Evolutionary conservation across 78 protist genomes (phyloP).

Genomic region (Creolimax fragrantissima): DNA sequence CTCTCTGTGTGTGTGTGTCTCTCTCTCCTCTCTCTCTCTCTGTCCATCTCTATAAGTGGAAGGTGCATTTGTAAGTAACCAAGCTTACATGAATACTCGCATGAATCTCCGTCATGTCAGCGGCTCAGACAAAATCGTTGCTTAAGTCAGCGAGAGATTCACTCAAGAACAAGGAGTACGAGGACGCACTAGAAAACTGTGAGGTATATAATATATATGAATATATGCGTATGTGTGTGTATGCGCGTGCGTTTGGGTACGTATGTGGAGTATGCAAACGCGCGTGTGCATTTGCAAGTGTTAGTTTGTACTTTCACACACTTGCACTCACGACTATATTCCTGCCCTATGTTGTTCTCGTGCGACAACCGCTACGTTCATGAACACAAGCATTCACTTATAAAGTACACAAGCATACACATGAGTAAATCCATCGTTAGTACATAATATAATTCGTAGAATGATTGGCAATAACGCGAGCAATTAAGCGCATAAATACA

Average conservation of each 20-base stretch:
- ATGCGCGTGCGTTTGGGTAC: neutral
- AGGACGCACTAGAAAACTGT: neutral
- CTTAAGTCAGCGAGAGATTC: neutral
- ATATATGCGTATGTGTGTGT: neutral
- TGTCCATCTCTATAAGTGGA: no score
- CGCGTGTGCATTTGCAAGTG: neutral
- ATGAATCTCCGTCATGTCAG: no score
- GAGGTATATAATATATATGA: neutral
- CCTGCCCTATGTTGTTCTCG: no score
- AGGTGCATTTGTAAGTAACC: no score
- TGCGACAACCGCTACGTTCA: no score
- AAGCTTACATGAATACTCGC: no score
- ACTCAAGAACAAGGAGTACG: neutral
- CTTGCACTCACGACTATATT: no score
- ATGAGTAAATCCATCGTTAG: neutral
- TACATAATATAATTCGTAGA: no score
- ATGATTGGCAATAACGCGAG: neutral
- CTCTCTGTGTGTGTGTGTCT: no score
- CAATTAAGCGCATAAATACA: neutral
- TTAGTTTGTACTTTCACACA: neutral
- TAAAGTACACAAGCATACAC: neutral
- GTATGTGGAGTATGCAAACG: neutral
- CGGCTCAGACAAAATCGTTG: neutral
- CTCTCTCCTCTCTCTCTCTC: no score
- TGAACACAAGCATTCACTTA: no score